A percentile compares a stretch with the other conserved stretches of the same genome.
phyloP scores from a whole-genome alignment of 176 grass and related monocot genomes.

The Ensete ventricosum region DNA sequence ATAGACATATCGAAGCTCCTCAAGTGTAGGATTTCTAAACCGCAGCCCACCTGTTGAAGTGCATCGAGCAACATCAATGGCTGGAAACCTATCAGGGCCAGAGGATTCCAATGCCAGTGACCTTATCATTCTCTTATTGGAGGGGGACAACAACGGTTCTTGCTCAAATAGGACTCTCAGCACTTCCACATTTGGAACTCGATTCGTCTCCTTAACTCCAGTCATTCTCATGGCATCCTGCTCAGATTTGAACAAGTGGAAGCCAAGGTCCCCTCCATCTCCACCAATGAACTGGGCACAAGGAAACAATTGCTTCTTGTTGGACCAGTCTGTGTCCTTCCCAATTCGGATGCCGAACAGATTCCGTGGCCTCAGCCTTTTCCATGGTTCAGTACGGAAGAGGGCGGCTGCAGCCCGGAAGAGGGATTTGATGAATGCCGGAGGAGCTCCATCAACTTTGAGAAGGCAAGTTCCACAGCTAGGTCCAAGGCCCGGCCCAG shows the following conservation, averaged over 20 bases:
- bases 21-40: conserved; percentile 30
- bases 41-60: conserved; percentile 19
- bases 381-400: too few species aligned
- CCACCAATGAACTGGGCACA: conserved; percentile 4
- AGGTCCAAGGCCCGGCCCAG: conserved; percentile 26
- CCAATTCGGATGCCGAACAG: conserved; percentile 12
- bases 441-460: conserved; percentile 19
- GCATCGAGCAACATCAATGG: conserved; percentile 31
- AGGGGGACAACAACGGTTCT: conserved; percentile 15
- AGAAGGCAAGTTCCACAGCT: conserved; percentile 33
- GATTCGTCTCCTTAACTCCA: conserved; percentile 2
- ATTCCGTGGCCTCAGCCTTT: background rate
- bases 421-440: conserved; percentile 26
- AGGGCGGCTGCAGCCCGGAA: background rate
- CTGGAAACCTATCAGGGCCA: conserved; percentile 24
- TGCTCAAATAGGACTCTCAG: conserved; percentile 28
- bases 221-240: conserved; percentile 13
- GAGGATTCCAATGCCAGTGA: conserved; percentile 28
- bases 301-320: conserved; percentile 13
- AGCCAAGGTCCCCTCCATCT: conserved; percentile 8
- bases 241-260: conserved; percentile 17
- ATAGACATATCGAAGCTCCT: conserved; percentile 31
- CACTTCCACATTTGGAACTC: conserved; percentile 28
- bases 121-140: conserved; percentile 30
- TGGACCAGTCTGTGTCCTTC: conserved; percentile 12